Percentiles rank a stretch among this genome's conserved stretches.
These are phyloP conservation scores for Hypocreales sp. DNA, from an alignment of 2,329 filamentous ascomycete species.

Conservation along the genomic window DNA sequence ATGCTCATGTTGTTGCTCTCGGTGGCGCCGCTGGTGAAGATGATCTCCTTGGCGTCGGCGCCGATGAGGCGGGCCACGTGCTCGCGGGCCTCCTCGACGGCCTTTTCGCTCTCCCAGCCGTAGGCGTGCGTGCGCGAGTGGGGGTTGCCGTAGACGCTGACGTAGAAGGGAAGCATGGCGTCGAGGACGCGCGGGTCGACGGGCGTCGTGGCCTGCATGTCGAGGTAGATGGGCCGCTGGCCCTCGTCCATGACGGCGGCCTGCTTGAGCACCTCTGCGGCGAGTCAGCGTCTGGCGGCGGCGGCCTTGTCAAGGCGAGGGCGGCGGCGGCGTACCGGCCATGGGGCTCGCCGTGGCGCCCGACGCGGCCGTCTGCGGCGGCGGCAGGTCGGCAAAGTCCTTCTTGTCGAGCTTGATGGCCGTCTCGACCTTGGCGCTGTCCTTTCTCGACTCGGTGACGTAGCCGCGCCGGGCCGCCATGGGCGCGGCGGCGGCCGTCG, in stretches of 20 bases:
- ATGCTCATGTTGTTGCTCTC: slow-evolving; percentile 99
- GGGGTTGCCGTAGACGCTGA: slow-evolving; percentile 88
- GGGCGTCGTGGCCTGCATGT: slow-evolving; percentile 96
- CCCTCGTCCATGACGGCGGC: slow-evolving; percentile 89
- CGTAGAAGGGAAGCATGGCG: slow-evolving; percentile 90
- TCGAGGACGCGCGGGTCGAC: slow-evolving; percentile 90
- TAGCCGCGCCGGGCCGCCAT: slow-evolving; percentile 42
- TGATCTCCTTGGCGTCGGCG: slow-evolving; percentile 93
- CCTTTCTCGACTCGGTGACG: slow-evolving; percentile 69
- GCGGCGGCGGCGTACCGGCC: slow-evolving; percentile 26
- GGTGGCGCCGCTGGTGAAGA: slow-evolving; percentile 94
- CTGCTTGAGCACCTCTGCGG: slow-evolving; percentile 65
- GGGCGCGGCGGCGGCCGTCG: neutral
- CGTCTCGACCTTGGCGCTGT: slow-evolving; percentile 71
- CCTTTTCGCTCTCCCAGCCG: slow-evolving; percentile 95
- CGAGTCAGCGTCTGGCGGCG: neutral
- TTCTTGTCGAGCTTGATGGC: slow-evolving; percentile 79
- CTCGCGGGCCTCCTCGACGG: slow-evolving; percentile 70
- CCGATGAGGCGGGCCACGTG: slow-evolving; percentile 80
- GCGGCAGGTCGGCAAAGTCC: slow-evolving; percentile 49
- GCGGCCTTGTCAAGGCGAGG: too few relatives aligned
- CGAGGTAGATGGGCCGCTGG: slow-evolving; percentile 86
- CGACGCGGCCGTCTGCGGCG: slow-evolving; percentile 10
- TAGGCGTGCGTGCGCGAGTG: slow-evolving; percentile 96
- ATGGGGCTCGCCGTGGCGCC: slow-evolving; percentile 63